Base-by-base conservation (phyloP, 2,329 filamentous ascomycete genomes). In the Chrysoporthe cubensis region DNA sequence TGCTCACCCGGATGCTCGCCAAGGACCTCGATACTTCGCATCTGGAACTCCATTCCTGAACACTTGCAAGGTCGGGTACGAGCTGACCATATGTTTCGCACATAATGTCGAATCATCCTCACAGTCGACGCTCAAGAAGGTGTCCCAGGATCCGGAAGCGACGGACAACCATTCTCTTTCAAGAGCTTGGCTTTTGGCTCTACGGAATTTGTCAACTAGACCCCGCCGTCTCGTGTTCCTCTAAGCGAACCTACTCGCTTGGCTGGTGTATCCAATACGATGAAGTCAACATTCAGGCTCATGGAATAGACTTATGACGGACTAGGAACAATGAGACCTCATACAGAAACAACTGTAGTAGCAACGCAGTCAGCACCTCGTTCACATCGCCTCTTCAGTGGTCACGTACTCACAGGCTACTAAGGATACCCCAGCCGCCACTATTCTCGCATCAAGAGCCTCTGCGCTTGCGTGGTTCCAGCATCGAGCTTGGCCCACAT, bases 71-170 rank as follows among this genome's bases (percentile, higher is more conserved):
- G 67, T 68, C 16, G 74, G 74, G 46, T 69, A 70, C 1, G 61
- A 26, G 32, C 64, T 65, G 11, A 65, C 54, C 14, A 66, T 68
- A 18, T 71, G 56, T n/a, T 66, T 54, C 26, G 61, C 62, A 42
- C 74, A 76, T 7, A 66, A 34, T 21, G 34, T 62, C 13, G 64
- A 48, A 16, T 68, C 46, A 2, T 34, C 50, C 11, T 66, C 65
- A 65, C 73, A 76, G 69, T 76, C 71, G 50, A 76, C 57, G 63
- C 72, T 74, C 16, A 74, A 40, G 4, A 75, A 67, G 2, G 60
- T 61, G 32, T 68, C n/a, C 6, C 62, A n/a, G 21, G 61, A 62
- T 11, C 60, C 57, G 1, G 66, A 65, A 2, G 40, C 58, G 13
- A 70, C 70, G 7, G 69, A 56, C 1, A 67, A 21, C 73, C 73